A percentile compares a stretch with the other conserved stretches of the same genome.
Evolutionary conservation across 2,329 filamentous ascomycete species (phyloP).

Genomic region (Gyromitra esculenta): DNA sequence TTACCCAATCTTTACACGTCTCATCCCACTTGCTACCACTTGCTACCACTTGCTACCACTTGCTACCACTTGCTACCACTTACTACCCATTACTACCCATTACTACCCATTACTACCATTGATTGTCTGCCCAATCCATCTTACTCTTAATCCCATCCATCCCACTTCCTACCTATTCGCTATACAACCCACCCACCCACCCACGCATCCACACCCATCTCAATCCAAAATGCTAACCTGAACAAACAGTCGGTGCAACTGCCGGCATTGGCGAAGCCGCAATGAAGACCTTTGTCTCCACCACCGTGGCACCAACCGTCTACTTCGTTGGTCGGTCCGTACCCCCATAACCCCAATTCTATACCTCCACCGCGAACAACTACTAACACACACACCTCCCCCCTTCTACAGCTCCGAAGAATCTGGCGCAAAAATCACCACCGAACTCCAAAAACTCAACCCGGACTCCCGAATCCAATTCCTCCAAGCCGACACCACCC

Average conservation of each 20-base stretch:
- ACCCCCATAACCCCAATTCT: slow-evolving; percentile 10
- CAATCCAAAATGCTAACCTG: not conserved
- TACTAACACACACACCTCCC: not conserved
- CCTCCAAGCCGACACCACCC: slow-evolving; percentile 65
- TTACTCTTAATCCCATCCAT: slow-evolving; percentile 22
- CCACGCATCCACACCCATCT: not conserved
- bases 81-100: too few relatives aligned
- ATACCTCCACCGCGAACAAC: slow-evolving; percentile 25
- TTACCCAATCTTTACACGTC: slow-evolving; percentile 51
- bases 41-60: not conserved
- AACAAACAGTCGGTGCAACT: slow-evolving; percentile 64
- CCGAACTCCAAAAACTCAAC: slow-evolving; percentile 63
- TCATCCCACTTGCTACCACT: slow-evolving; percentile 38
- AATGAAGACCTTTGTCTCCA: slow-evolving; percentile 63
- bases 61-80: too few relatives aligned
- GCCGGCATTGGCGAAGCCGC: slow-evolving; percentile 67
- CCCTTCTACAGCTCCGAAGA: slow-evolving; percentile 51
- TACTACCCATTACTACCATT: too few relatives aligned
- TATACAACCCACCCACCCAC: not conserved
- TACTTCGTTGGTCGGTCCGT: slow-evolving; percentile 66
- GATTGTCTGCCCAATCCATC: slow-evolving; percentile 24
- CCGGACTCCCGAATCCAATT: slow-evolving; percentile 64
- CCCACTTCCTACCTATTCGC: too few relatives aligned
- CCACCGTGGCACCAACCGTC: slow-evolving; percentile 62
- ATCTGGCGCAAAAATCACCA: slow-evolving; percentile 60